Base-by-base conservation (phyloP, 768 basidiomycete genomes). In the Gloeophyllum trabeum region DNA sequence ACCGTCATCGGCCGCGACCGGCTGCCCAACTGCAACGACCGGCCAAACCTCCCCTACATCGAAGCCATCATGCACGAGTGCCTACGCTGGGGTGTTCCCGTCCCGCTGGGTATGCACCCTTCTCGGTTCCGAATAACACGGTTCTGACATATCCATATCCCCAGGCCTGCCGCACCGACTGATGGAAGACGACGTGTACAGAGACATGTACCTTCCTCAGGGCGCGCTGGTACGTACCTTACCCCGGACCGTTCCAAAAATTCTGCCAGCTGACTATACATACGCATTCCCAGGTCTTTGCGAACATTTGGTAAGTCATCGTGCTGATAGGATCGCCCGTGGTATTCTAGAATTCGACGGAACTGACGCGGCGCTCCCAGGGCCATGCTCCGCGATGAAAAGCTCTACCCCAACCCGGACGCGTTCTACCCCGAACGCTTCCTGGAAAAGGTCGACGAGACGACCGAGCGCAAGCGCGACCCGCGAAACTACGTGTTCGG, bases 341-440 rank as follows among this genome's bases (percentile, higher is more conserved):
- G 18, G 6, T 18, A 24, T 20, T 39, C 24, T 43, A 6, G 16
- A 4, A 2, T 37, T 6, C n/a, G n/a, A n/a, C n/a, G n/a, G n/a
- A n/a, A n/a, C n/a, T n/a, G n/a, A n/a, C n/a, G n/a, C n/a, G n/a
- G n/a, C n/a, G n/a, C n/a, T 13, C 16, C 28, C 39, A 61, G 58
- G 60, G 48, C 49, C 3, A 55, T 62, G 47, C 43, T 56, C 5
- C 54, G 54, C 36, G 55, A 60, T 23, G 52, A 53, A 6, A 43
- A 39, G 10, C 41, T 51, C 5, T 61, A 54, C 43, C 49, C 49
- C 5, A 44, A 56, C 25, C 57, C 57, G 1, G 35, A 26, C 1
- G 26, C 41, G 24, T 60, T 61, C 46, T 38, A 44, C 3, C 60
- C 60, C 4, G 61, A 61, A 19, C 46, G 61, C 6, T 61, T 48